A percentile compares a stretch with the other conserved stretches of the same genome.
Conservation (phyloP, 257 asterid genomes). For the Verbascum thapsus region DNA sequence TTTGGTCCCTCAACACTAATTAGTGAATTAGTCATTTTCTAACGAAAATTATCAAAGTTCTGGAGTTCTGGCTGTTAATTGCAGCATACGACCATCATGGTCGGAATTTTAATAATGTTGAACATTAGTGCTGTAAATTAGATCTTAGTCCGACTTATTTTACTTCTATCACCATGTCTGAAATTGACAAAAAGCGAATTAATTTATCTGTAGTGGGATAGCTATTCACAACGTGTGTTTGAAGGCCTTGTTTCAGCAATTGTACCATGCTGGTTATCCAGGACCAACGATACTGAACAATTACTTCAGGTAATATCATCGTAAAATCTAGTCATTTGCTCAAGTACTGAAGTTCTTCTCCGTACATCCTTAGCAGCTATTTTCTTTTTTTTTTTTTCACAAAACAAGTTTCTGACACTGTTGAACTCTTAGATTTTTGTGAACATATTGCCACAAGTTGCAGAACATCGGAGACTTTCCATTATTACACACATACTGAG, state of each 20-base stretch:
- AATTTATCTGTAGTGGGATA: slow-evolving; percentile 73
- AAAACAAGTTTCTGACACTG: slow-evolving; percentile 25
- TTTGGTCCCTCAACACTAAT: background rate
- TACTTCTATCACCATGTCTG: slow-evolving; percentile 12
- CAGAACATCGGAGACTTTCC: slow-evolving; percentile 68
- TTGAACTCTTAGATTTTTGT: slow-evolving; percentile 65
- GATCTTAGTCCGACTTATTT: background rate
- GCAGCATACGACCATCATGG: background rate
- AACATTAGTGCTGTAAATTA: background rate
- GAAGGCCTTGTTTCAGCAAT: slow-evolving; percentile 87
- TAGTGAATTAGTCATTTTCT: slow-evolving; percentile 8
- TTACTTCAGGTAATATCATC: slow-evolving; percentile 72
- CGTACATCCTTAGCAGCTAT: slow-evolving; percentile 13
- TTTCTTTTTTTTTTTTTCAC: slow-evolving; percentile 1
- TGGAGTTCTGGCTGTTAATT: slow-evolving; percentile 22
- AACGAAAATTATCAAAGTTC: background rate
- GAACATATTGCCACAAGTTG: slow-evolving; percentile 70
- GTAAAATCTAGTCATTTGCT: slow-evolving; percentile 11
- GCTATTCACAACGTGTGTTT: slow-evolving; percentile 73
- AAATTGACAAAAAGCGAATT: slow-evolving; percentile 26
- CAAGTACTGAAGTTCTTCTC: background rate
- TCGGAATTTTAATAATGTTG: background rate
- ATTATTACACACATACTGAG: slow-evolving; percentile 68
- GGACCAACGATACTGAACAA: slow-evolving; percentile 52
- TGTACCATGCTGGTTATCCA: slow-evolving; percentile 85